phyloP scores from a whole-genome alignment of 1,284 basidiomycete genomes.

The Pascua sp. region DNA sequence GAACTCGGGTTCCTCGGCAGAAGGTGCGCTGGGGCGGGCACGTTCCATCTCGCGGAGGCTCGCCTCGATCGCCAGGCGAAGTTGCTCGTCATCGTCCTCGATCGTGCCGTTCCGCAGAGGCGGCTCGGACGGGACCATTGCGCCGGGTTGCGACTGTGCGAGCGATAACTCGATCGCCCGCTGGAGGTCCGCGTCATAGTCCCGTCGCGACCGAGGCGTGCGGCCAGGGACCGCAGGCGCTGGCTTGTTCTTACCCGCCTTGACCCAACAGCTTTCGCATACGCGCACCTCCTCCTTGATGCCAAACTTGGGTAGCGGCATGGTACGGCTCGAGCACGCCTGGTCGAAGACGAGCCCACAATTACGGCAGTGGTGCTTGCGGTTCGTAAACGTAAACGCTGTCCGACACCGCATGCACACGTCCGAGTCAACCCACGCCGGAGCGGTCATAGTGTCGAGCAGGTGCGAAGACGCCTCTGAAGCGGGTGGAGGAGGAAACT shows the following conservation, averaged over 20 bases:
- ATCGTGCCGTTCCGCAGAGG: constrained; percentile 54
- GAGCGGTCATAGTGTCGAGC: constrained; percentile 55
- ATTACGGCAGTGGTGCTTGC: constrained; percentile 98
- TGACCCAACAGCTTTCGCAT: constrained; percentile 83
- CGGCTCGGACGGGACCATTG: constrained; percentile 61
- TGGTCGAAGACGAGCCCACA: constrained; percentile 97
- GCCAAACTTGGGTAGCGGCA: constrained; percentile 88
- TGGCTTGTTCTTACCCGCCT: constrained; percentile 54
- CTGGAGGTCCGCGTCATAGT: constrained; percentile 82
- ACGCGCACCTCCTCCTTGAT: constrained; percentile 91
- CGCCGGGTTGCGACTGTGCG: constrained; percentile 63
- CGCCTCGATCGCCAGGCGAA: constrained; percentile 92
- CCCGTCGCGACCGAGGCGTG: constrained; percentile 44
- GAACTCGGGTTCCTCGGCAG: constrained; percentile 55
- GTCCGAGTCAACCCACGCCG: constrained; percentile 95
- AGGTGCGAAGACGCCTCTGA: constrained; percentile 34
- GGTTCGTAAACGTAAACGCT: constrained; percentile 89
- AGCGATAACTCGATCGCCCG: constrained; percentile 90
- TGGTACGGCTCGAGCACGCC: constrained; percentile 79
- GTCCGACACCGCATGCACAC: constrained; percentile 91
- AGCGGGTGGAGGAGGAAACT: constrained; percentile 47
- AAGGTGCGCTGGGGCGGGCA: constrained; percentile 72
- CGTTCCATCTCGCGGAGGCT: constrained; percentile 80
- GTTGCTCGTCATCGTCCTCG: constrained; percentile 88
- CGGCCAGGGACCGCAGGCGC: constrained; percentile 38